These are phyloP conservation scores for Fragaria iinumae DNA, from an alignment of 306 rosid genomes.

Conservation along the genomic window DNA sequence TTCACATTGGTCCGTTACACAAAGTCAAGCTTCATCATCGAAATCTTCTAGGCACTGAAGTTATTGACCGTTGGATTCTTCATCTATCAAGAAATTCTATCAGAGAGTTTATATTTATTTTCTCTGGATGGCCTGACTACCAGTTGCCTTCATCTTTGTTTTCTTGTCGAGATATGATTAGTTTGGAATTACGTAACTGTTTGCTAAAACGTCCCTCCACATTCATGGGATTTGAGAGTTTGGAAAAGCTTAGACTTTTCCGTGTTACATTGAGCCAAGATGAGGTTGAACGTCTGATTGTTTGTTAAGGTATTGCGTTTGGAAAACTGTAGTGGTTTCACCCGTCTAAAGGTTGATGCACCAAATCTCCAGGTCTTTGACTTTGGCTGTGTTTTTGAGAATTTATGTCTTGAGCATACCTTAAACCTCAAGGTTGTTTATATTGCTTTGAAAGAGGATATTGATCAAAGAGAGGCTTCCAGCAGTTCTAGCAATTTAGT, in stretches of 20 bases:
- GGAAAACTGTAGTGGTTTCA: conserved; percentile 48
- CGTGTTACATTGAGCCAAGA: conserved; percentile 21
- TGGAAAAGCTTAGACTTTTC: neutral
- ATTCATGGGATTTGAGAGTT: neutral
- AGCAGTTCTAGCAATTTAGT: conserved; percentile 40
- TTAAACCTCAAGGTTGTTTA: conserved; percentile 40
- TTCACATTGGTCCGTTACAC: conserved; percentile 42
- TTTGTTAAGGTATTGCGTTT: conserved; percentile 41
- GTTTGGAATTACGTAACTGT: neutral
- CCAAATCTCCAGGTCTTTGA: conserved; percentile 47
- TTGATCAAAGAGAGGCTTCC: conserved; percentile 4
- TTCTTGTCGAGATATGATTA: neutral
- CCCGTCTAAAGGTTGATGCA: conserved; percentile 39
- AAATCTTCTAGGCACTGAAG: conserved; percentile 38
- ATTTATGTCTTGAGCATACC: conserved; percentile 42
- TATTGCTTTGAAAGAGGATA: conserved; percentile 20
- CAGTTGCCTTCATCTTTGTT: neutral
- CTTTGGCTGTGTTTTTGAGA: conserved; percentile 47
- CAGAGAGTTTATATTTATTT: conserved; percentile 27
- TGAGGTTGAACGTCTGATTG: conserved; percentile 44
- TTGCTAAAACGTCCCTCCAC: neutral
- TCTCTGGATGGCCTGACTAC: neutral
- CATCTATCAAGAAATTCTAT: conserved; percentile 42
- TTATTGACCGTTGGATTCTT: conserved; percentile 53
- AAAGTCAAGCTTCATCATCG: conserved; percentile 48